Percentiles rank a stretch among this genome's conserved stretches.
These are phyloP conservation scores for Acorus calamus DNA, from an alignment of 106 monocot species.

Conservation along the genomic window DNA sequence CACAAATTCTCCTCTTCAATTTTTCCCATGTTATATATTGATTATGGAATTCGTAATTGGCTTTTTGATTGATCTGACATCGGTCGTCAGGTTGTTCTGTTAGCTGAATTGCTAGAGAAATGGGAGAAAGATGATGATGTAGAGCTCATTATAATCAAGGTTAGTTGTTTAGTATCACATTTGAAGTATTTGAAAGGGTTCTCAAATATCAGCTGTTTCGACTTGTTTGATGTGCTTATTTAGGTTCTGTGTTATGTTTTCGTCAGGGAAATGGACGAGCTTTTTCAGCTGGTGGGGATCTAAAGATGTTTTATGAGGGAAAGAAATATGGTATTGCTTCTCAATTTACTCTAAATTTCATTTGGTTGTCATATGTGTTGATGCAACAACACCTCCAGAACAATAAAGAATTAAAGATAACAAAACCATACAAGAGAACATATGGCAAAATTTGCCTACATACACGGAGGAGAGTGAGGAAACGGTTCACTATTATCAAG, in stretches of 20 bases:
- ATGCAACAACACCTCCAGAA: too few relatives aligned
- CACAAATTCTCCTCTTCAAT: not conserved
- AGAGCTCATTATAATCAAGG: conserved; percentile 55
- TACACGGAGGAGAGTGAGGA: too few relatives aligned
- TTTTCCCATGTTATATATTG: not conserved
- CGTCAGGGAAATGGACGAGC: conserved; percentile 70
- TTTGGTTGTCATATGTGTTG: too few relatives aligned
- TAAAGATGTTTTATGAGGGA: conserved; percentile 85
- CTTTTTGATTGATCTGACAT: too few relatives aligned
- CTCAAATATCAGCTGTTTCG: not conserved
- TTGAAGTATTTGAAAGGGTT: not conserved
- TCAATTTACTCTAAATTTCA: too few relatives aligned
- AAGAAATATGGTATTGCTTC: conserved; percentile 1
- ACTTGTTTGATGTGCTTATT: not conserved
- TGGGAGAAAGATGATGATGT: conserved; percentile 66
- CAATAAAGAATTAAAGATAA: too few relatives aligned
- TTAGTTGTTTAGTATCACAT: conserved; percentile 15
- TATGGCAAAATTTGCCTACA: too few relatives aligned
- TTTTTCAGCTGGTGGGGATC: conserved; percentile 84
- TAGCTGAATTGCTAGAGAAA: conserved; percentile 51
- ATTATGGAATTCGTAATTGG: not conserved
- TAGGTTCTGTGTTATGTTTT: not conserved
- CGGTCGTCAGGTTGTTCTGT: conserved; percentile 37
- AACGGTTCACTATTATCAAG: too few relatives aligned
- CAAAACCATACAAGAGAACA: too few relatives aligned